A percentile compares a stretch with the other conserved stretches of the same genome.
Conservation (phyloP, 2,329 filamentous ascomycete genomes). For the Rhynchosporium secalis region DNA sequence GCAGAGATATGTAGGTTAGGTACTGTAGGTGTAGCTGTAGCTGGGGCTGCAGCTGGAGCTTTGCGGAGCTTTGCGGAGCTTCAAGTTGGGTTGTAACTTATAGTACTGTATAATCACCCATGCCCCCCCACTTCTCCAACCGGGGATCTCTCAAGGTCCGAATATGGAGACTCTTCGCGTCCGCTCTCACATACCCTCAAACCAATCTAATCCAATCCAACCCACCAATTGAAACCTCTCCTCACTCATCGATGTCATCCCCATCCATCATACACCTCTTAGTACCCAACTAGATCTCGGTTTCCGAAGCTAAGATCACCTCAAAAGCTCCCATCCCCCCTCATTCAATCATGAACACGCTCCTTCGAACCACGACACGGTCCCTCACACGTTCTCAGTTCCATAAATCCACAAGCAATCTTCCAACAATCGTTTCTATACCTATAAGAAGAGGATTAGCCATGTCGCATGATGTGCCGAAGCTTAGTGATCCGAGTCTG, state of each 20-base stretch:
- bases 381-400: constrained; percentile 31
- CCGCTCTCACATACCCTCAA: background rate
- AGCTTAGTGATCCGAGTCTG: constrained; percentile 78
- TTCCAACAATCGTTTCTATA: constrained; percentile 31
- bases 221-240: background rate
- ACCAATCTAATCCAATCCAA: background rate
- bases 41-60: background rate
- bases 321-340: background rate
- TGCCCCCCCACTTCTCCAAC: constrained; percentile 1
- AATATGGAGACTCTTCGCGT: background rate
- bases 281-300: constrained; percentile 1
- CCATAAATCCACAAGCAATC: constrained; percentile 23
- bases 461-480: constrained; percentile 37
- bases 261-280: background rate
- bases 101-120: too few relatives aligned
- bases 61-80: background rate
- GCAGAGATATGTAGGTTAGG: too few relatives aligned
- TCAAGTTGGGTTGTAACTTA: too few relatives aligned
- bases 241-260: constrained; percentile 10
- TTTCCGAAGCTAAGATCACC: background rate
- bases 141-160: background rate
- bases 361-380: constrained; percentile 31
- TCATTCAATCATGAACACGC: constrained; percentile 30
- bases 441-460: constrained; percentile 29
- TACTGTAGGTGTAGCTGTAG: too few relatives aligned